A percentile compares a stretch with the other conserved stretches of the same genome.
Evolutionary conservation across 495 filamentous ascomycete genomes (phyloP).

Genomic region (Amniculicola lignicola): DNA sequence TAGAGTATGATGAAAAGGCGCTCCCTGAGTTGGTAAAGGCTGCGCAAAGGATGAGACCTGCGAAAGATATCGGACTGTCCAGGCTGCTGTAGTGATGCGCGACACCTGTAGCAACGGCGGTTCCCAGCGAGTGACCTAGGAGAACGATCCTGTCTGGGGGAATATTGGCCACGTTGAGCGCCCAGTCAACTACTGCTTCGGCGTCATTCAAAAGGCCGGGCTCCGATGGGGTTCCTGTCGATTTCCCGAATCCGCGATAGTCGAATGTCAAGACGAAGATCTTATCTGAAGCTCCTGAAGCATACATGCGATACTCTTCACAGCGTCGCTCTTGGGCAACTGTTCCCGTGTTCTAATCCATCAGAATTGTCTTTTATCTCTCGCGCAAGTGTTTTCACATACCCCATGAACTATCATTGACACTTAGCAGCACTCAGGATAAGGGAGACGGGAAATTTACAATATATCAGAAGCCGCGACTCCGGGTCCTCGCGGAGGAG

Average conservation of each 20-base stretch:
- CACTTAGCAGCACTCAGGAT: background rate
- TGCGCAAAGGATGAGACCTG: slow-evolving; percentile 36
- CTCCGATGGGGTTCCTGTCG: slow-evolving; percentile 36
- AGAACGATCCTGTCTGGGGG: slow-evolving; percentile 36
- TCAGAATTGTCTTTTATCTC: slow-evolving; percentile 39
- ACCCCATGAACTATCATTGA: slow-evolving; percentile 22
- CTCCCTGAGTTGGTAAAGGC: slow-evolving; percentile 23
- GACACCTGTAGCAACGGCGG: slow-evolving; percentile 33
- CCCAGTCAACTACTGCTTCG: slow-evolving; percentile 61
- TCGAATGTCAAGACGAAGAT: slow-evolving; percentile 58
- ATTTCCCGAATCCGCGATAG: slow-evolving; percentile 40
- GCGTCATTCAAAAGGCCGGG: slow-evolving; percentile 35
- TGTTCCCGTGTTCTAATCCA: slow-evolving; percentile 63
- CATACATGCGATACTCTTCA: slow-evolving; percentile 60
- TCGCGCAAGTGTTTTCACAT: background rate
- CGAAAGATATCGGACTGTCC: slow-evolving; percentile 27
- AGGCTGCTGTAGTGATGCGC: slow-evolving; percentile 25
- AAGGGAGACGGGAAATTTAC: background rate
- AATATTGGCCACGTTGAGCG: slow-evolving; percentile 44
- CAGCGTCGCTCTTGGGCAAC: slow-evolving; percentile 62
- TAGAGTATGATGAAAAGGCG: slow-evolving; percentile 25
- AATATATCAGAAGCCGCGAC: slow-evolving; percentile 54
- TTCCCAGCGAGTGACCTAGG: slow-evolving; percentile 38
- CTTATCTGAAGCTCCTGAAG: slow-evolving; percentile 53
- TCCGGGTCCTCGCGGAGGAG: slow-evolving; percentile 62